Percentiles rank a stretch among this genome's conserved stretches.
Conservation (phyloP, 1,139 yeast species). For the Arxiozyma heterogenica region DNA sequence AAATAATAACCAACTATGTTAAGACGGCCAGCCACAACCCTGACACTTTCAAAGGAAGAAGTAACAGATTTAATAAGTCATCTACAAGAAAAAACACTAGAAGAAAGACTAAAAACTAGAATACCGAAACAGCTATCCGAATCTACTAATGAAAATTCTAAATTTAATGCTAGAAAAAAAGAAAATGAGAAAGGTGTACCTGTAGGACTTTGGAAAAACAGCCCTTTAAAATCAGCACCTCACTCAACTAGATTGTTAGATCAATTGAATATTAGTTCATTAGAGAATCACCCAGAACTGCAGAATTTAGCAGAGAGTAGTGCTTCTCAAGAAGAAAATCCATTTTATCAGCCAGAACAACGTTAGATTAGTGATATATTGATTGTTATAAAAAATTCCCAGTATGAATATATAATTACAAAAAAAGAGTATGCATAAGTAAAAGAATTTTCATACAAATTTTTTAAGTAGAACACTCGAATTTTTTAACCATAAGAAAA, state of each 20-base stretch:
- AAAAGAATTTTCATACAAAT: no score
- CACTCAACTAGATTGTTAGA: neutral
- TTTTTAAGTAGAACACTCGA: neutral
- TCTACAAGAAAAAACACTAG: neutral
- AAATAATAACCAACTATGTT: neutral
- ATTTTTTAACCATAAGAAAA: neutral
- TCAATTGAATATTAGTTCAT: neutral
- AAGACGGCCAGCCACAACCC: neutral
- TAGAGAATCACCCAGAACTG: neutral
- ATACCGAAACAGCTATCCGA: neutral
- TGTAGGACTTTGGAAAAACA: neutral
- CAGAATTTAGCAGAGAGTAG: neutral
- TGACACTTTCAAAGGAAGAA: slow-evolving; percentile 1
- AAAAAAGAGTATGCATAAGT: neutral
- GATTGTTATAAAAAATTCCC: neutral
- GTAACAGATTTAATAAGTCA: neutral
- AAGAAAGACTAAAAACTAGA: neutral
- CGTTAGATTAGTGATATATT: neutral
- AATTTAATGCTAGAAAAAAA: neutral
- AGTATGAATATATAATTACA: neutral
- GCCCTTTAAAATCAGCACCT: neutral
- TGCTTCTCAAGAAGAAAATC: neutral
- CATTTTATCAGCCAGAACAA: neutral
- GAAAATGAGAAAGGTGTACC: neutral
- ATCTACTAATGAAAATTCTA: neutral